Percentiles rank a stretch among this genome's conserved stretches.
Conservation (phyloP, 306 rosid genomes). For the Medicago arabica region DNA sequence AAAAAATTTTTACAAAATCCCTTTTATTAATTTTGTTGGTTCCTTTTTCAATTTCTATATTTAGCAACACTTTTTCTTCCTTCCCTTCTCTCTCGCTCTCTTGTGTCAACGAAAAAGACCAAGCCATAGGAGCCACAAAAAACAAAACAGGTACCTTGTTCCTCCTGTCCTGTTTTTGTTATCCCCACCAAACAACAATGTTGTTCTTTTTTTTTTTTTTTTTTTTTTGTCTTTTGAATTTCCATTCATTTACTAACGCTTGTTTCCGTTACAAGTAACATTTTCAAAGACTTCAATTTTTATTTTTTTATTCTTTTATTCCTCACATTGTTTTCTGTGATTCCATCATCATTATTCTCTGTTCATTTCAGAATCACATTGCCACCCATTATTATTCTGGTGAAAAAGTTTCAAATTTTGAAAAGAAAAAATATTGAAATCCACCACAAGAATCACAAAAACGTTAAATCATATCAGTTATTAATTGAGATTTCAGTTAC, state of each 20-base stretch:
- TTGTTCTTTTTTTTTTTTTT: background rate
- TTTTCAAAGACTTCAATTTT: constrained; percentile 33
- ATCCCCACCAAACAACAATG: background rate
- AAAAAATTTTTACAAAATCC: too few relatives aligned
- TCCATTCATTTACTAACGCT: constrained; percentile 43
- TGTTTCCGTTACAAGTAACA: constrained; percentile 58
- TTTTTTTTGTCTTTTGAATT: background rate
- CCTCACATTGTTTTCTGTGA: too few relatives aligned
- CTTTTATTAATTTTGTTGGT: background rate
- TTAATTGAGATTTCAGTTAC: constrained; percentile 41
- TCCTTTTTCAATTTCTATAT: background rate
- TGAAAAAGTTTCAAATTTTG: constrained; percentile 43
- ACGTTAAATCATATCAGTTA: background rate
- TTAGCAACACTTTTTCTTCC: constrained; percentile 5
- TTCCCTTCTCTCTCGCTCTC: background rate
- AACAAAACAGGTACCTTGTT: background rate
- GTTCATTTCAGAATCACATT: constrained; percentile 43
- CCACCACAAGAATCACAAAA: constrained; percentile 32
- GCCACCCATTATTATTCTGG: constrained; percentile 41
- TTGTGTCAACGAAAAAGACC: background rate
- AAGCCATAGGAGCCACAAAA: background rate
- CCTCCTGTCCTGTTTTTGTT: background rate
- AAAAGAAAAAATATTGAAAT: constrained; percentile 6
- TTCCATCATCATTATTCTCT: constrained; percentile 23
- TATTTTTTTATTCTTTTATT: constrained; percentile 26